These are phyloP conservation scores for Russula sp. DNA, from an alignment of 768 basidiomycete genomes.

Conservation along the genomic window DNA sequence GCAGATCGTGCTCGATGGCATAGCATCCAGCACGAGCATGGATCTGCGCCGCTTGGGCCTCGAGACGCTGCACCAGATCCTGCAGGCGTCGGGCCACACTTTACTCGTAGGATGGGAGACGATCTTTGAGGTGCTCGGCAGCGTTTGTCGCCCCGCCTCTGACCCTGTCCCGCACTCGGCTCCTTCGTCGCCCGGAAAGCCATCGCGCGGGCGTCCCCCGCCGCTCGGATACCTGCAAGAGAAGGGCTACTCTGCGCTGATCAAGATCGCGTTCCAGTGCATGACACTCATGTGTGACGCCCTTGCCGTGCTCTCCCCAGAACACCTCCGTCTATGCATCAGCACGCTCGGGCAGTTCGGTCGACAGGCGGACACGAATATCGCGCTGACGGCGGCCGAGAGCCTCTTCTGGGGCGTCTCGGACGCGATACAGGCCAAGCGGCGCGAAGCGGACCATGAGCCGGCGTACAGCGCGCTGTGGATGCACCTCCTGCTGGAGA, in stretches of 20 bases:
- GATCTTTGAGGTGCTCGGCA: no score
- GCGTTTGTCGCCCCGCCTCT: slow-evolving; percentile 44
- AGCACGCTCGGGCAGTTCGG: slow-evolving; percentile 88
- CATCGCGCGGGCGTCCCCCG: slow-evolving; percentile 21
- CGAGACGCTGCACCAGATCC: slow-evolving; percentile 82
- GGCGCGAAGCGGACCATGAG: slow-evolving; percentile 54
- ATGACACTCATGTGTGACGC: slow-evolving; percentile 93
- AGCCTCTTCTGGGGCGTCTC: slow-evolving; percentile 94
- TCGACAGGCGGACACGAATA: slow-evolving; percentile 89
- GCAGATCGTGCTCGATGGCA: slow-evolving; percentile 52
- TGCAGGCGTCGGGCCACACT: slow-evolving; percentile 91
- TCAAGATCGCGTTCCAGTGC: slow-evolving; percentile 92
- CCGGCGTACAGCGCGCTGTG: slow-evolving; percentile 80
- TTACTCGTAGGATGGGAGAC: no score
- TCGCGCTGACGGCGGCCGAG: slow-evolving; percentile 89
- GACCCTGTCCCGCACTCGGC: slow-evolving; percentile 33
- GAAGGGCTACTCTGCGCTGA: slow-evolving; percentile 64
- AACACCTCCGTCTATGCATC: slow-evolving; percentile 84
- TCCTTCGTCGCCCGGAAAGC: slow-evolving; percentile 27
- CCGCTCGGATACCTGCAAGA: slow-evolving; percentile 54
- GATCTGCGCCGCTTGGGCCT: no score
- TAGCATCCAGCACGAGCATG: slow-evolving; percentile 38
- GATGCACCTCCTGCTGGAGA: slow-evolving; percentile 84
- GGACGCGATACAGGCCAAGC: slow-evolving; percentile 85
- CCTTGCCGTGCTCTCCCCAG: slow-evolving; percentile 69